phyloP scores from a whole-genome alignment of 1,284 basidiomycete species.

The Bjerkandera adusta region DNA sequence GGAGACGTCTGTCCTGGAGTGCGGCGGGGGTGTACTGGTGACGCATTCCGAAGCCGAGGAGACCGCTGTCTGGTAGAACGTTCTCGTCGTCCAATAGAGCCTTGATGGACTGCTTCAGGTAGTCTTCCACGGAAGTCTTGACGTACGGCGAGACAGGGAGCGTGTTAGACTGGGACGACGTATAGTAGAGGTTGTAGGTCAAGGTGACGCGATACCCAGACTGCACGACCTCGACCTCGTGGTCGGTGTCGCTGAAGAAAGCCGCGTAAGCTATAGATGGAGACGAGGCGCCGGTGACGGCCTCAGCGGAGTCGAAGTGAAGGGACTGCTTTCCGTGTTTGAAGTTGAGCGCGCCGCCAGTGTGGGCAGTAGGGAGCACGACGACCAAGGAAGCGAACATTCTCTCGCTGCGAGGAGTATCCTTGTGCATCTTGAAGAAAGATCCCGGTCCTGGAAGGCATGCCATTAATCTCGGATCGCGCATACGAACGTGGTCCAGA shows the following conservation, averaged over 20 bases:
- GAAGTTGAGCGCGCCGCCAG: conserved; percentile 35
- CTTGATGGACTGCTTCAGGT: not conserved
- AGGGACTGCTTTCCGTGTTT: conserved; percentile 29
- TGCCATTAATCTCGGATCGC: no score
- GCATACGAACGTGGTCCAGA: not conserved
- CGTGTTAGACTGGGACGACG: conserved; percentile 9
- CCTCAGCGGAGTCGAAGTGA: conserved; percentile 24
- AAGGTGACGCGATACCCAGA: conserved; percentile 38
- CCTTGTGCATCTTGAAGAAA: conserved; percentile 43
- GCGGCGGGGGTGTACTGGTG: conserved; percentile 29
- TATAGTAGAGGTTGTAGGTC: conserved; percentile 35
- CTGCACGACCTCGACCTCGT: conserved; percentile 37
- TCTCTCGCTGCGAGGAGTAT: conserved; percentile 34
- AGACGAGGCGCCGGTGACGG: not conserved
- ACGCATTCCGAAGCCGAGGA: conserved; percentile 5
- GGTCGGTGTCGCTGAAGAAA: conserved; percentile 40
- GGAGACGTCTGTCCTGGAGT: not conserved
- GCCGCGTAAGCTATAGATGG: conserved; percentile 28
- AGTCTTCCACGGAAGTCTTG: not conserved
- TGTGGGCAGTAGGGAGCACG: conserved; percentile 35
- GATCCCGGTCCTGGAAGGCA: conserved; percentile 24
- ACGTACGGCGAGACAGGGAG: conserved; percentile 8
- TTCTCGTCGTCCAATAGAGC: not conserved
- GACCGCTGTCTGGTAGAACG: conserved; percentile 1
- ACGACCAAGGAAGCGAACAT: conserved; percentile 45